A percentile compares a stretch with the other conserved stretches of the same genome.
Conservation (phyloP, 2,329 filamentous ascomycete species). For the Pseudogymnoascus sp. region DNA sequence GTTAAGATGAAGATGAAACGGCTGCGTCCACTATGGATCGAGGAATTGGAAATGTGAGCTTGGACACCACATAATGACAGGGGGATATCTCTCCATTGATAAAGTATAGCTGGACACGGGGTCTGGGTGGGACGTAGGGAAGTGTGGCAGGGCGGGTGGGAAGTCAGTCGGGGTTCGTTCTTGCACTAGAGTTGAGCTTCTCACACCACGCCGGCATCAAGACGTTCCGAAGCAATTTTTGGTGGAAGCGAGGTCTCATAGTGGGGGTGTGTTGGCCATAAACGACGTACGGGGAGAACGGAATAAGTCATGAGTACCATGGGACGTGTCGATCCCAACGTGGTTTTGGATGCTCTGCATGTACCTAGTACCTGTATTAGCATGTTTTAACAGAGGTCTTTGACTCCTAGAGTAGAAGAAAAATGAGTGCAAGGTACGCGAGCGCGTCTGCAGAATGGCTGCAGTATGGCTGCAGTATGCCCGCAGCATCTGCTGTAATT, state of each 20-base stretch:
- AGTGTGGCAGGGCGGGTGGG: neutral
- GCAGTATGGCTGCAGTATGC: neutral
- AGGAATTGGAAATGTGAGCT: neutral
- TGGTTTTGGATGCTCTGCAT: neutral
- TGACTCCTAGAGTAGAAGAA: neutral
- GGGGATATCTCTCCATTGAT: conserved; percentile 4
- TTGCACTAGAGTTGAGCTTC: neutral
- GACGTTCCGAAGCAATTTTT: neutral
- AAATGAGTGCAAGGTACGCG: neutral
- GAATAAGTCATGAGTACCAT: conserved; percentile 1
- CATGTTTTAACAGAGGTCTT: neutral
- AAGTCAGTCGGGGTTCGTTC: neutral
- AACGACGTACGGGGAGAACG: neutral
- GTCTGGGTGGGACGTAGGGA: neutral
- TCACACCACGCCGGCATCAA: neutral
- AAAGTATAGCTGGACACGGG: neutral
- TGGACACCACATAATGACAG: neutral
- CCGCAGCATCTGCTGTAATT: neutral
- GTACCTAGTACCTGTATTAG: neutral
- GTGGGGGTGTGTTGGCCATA: neutral
- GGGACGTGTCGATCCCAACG: neutral
- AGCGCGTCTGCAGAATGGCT: neutral
- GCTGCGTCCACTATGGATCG: neutral
- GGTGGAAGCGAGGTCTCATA: conserved; percentile 1
- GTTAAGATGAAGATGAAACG: neutral